phyloP scores from a whole-genome alignment of 169 alveolate species.

The Theileria sp. region DNA sequence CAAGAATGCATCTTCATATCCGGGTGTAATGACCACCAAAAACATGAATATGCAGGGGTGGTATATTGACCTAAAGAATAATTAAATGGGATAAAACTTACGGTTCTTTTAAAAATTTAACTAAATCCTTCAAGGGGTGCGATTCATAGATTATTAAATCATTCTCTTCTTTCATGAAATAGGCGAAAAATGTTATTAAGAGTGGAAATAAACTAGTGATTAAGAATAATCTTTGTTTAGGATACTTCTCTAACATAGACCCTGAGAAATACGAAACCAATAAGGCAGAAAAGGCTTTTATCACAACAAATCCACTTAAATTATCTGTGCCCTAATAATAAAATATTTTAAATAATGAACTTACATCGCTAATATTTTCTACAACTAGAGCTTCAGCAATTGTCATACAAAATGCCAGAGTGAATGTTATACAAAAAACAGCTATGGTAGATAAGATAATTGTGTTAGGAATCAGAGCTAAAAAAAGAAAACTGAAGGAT shows the following conservation, averaged over 20 bases:
- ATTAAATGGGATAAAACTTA: neutral
- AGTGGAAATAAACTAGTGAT: conserved; percentile 88
- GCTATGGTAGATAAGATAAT: neutral
- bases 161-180: conserved; percentile 79
- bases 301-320: conserved; percentile 87
- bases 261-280: conserved; percentile 93
- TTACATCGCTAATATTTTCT: conserved; percentile 38
- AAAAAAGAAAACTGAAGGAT: conserved; percentile 11
- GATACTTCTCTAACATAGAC: conserved; percentile 80
- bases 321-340: conserved; percentile 41
- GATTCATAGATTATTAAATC: conserved; percentile 64
- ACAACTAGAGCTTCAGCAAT: conserved; percentile 87
- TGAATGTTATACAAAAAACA: conserved; percentile 10
- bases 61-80: neutral
- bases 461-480: conserved; percentile 25
- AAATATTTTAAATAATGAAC: neutral
- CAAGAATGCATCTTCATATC: conserved; percentile 86
- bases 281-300: conserved; percentile 87
- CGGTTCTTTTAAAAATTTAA: conserved; percentile 63
- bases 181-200: conserved; percentile 77
- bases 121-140: conserved; percentile 73
- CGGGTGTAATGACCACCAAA: conserved; percentile 84
- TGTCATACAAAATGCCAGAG: conserved; percentile 78
- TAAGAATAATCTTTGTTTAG: conserved; percentile 81
- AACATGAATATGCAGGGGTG: conserved; percentile 16